Base-by-base conservation (phyloP, 1,139 yeast genomes). In the Pichia sp. region DNA sequence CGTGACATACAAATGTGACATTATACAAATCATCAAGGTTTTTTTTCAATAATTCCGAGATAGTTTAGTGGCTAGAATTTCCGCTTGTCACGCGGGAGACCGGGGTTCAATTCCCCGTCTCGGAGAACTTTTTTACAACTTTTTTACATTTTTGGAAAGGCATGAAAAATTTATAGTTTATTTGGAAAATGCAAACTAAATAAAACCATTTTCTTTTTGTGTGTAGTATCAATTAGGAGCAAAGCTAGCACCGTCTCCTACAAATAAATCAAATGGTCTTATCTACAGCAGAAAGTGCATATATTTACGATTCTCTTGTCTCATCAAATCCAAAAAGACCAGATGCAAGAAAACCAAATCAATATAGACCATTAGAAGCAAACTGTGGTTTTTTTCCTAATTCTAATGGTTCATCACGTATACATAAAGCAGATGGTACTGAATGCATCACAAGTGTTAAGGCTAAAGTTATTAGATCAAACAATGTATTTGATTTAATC, bases 401-500 rank as follows among this genome's bases (percentile, higher is more conserved):
- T 41, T 85, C 96, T 9, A 87, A 90, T 67, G 98, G 98, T 20
- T 88, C 96, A 7, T 85, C 97, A 1, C 75, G 96, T 67, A 79
- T 90, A 35, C 74, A 90, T 58, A 76, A 88, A 36, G 77, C 85
- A 50, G 97, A 90, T 65, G 97, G 97, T 23, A 80, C 89, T 57
- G 97, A 90, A 65, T 88, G 96, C 61, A 82, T 90, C 43, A 90
- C 88, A 2, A 92, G 97, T 60, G 77, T 90, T 44, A 90, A 90
- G 65, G 78, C 90, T 11, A 85, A 85, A 59, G 97, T 90, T 2
- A 85, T 86, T n/a, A 73, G 76, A 48, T 65, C 74, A 62, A 52
- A 58, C 63, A 32, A 58, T 53, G 9, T 66, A 53, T 30, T 59
- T 52, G 71, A 76, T 29, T 68, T 88, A 34, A 70, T 90, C 6